Evolutionary conservation across 2,329 filamentous ascomycete species (phyloP).

Genomic region (Exophiala dermatitidis): DNA sequence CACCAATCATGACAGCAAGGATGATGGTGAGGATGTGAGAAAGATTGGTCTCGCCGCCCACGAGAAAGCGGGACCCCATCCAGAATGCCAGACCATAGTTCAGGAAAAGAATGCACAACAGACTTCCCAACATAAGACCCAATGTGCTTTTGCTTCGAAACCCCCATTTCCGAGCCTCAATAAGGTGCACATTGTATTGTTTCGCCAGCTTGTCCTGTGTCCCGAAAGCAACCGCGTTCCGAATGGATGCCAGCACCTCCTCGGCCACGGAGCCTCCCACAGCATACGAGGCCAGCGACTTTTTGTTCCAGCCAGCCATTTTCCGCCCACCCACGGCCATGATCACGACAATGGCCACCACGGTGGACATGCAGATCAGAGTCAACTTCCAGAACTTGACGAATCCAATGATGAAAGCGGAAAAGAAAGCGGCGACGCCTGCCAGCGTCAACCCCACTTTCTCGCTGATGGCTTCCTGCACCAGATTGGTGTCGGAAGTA

Average conservation of each 20-base stretch:
- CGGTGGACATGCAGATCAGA: slow-evolving; percentile 73
- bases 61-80: slow-evolving; percentile 68
- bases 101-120: slow-evolving; percentile 78
- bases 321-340: slow-evolving; percentile 68
- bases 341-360: slow-evolving; percentile 68
- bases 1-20: slow-evolving; percentile 86
- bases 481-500: slow-evolving; percentile 84
- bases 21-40: slow-evolving; percentile 74
- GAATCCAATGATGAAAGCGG: slow-evolving; percentile 86
- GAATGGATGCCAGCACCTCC: slow-evolving; percentile 87
- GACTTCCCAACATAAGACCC: slow-evolving; percentile 69
- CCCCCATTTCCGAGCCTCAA: slow-evolving; percentile 66
- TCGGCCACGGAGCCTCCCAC: slow-evolving; percentile 82
- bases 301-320: slow-evolving; percentile 74
- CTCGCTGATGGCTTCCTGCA: slow-evolving; percentile 89
- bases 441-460: slow-evolving; percentile 74
- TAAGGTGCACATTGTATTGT: slow-evolving; percentile 72
- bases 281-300: slow-evolving; percentile 70
- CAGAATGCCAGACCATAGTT: slow-evolving; percentile 86
- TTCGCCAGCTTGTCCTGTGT: slow-evolving; percentile 86
- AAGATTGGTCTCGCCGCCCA: slow-evolving; percentile 58
- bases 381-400: slow-evolving; percentile 89
- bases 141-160: slow-evolving; percentile 66
- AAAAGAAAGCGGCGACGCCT: slow-evolving; percentile 72
- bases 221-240: slow-evolving; percentile 86